Conservation (phyloP, 176 grass and related monocot species). For the Puccinellia tenuiflora region DNA sequence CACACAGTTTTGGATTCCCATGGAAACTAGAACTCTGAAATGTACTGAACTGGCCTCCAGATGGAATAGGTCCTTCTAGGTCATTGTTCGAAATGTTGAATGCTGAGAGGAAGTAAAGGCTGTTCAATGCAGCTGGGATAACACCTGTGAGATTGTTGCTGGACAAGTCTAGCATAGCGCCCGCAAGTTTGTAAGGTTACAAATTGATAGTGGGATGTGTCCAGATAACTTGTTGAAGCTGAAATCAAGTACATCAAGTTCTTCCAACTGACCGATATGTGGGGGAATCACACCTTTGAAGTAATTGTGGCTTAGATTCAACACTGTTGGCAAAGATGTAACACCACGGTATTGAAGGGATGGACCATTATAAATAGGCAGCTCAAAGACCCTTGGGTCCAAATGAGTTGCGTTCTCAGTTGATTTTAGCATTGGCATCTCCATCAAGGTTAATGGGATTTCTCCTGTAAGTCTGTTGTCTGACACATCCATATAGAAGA, state of each 20-base stretch:
- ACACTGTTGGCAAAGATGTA: not conserved
- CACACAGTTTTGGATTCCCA: slow-evolving; percentile 30
- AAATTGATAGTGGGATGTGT: not conserved
- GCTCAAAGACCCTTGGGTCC: not conserved
- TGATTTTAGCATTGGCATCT: slow-evolving; percentile 20
- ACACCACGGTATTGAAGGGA: not conserved
- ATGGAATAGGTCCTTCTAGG: slow-evolving; percentile 27
- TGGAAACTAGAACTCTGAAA: slow-evolving; percentile 4
- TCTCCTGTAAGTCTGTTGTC: slow-evolving; percentile 24
- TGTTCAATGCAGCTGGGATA: not conserved
- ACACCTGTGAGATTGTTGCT: slow-evolving; percentile 17
- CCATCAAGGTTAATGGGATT: not conserved
- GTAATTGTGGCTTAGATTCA: slow-evolving; percentile 1
- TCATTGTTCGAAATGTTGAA: slow-evolving; percentile 32
- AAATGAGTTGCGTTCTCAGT: not conserved
- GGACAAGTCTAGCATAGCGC: slow-evolving; percentile 3
- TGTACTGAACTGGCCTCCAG: slow-evolving; percentile 15
- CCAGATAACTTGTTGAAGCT: slow-evolving; percentile 31
- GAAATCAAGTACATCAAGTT: not conserved
- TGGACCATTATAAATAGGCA: not conserved
- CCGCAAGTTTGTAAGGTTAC: slow-evolving; percentile 30
- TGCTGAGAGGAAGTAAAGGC: slow-evolving; percentile 11
- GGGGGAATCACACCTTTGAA: not conserved
- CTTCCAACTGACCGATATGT: slow-evolving; percentile 4
- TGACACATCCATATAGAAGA: slow-evolving; percentile 17